These are phyloP conservation scores for Pseudopyricularia cyperi DNA, from an alignment of 2,329 filamentous ascomycete genomes.

Conservation along the genomic window DNA sequence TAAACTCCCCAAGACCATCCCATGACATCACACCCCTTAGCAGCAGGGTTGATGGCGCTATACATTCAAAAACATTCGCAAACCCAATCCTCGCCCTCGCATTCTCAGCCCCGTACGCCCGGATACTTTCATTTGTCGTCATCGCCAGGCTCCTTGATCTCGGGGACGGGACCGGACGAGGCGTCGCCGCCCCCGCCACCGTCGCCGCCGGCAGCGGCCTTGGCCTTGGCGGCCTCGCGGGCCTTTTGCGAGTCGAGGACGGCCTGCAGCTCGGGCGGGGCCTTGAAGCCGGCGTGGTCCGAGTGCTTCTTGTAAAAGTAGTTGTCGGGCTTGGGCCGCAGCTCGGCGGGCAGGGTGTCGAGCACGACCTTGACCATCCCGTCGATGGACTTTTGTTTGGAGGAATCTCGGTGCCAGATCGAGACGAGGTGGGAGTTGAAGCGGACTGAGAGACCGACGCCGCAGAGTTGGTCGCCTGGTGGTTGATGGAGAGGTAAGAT, in stretches of 20 bases:
- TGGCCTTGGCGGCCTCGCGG: constrained; percentile 20
- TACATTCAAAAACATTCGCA: no score
- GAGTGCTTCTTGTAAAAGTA: constrained; percentile 85
- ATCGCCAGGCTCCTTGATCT: constrained; percentile 2
- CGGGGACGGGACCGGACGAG: constrained; percentile 1
- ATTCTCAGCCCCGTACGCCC: no score
- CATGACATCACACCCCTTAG: no score
- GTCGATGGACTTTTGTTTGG: constrained; percentile 67
- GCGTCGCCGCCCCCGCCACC: constrained; percentile 11
- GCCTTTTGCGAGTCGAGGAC: constrained; percentile 43
- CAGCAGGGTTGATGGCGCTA: no score
- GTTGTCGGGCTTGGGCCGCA: constrained; percentile 56
- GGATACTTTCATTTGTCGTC: background rate
- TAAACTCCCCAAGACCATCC: no score
- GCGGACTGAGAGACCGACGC: constrained; percentile 73
- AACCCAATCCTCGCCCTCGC: no score
- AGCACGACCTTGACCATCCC: constrained; percentile 61
- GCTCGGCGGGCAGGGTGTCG: constrained; percentile 51
- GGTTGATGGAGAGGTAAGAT: constrained; percentile 14
- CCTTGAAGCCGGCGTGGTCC: constrained; percentile 73
- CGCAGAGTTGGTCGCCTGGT: constrained; percentile 79
- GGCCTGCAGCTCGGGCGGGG: constrained; percentile 43
- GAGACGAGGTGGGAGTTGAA: constrained; percentile 83
- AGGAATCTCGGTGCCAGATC: constrained; percentile 85
- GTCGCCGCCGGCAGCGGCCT: constrained; percentile 12